These are phyloP conservation scores for Lotmaria passim DNA, from an alignment of 208 protist species.

Conservation along the genomic window DNA sequence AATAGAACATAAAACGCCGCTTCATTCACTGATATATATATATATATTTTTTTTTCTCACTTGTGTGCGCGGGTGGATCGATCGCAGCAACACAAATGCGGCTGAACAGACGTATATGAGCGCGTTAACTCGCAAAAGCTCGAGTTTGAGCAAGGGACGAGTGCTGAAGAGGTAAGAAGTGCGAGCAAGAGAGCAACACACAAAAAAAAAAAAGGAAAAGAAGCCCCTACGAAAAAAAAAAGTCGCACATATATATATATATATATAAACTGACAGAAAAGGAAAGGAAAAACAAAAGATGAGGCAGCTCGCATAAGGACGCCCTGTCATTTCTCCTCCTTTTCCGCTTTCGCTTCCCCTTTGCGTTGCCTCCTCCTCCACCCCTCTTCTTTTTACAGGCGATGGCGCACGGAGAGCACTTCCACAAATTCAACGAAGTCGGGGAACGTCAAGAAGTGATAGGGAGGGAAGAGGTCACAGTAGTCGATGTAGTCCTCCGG, in stretches of 20 bases:
- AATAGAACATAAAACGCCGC: neutral
- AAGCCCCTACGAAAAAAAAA: neutral
- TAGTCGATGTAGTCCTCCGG: conserved; percentile 43
- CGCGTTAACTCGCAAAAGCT: too few relatives aligned
- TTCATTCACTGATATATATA: too few relatives aligned
- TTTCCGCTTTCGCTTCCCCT: neutral
- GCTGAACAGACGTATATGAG: too few relatives aligned
- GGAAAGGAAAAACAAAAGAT: neutral
- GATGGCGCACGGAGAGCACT: conserved; percentile 35
- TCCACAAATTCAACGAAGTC: conserved; percentile 44
- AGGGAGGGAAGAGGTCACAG: conserved; percentile 30
- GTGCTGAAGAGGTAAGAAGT: too few relatives aligned
- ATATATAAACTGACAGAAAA: neutral
- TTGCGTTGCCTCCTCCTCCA: too few relatives aligned
- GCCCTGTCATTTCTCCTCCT: neutral
- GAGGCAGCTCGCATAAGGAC: neutral
- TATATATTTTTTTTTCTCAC: too few relatives aligned
- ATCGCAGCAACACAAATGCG: too few relatives aligned
- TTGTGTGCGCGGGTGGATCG: too few relatives aligned
- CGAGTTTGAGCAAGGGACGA: too few relatives aligned
- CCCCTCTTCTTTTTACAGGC: neutral
- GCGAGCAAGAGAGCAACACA: neutral
- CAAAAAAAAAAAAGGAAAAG: neutral
- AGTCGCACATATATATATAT: neutral
- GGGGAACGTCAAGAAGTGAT: conserved; percentile 25